Base-by-base conservation (phyloP, 164 flowering plant genomes). In the Kingdonia uniflora region DNA sequence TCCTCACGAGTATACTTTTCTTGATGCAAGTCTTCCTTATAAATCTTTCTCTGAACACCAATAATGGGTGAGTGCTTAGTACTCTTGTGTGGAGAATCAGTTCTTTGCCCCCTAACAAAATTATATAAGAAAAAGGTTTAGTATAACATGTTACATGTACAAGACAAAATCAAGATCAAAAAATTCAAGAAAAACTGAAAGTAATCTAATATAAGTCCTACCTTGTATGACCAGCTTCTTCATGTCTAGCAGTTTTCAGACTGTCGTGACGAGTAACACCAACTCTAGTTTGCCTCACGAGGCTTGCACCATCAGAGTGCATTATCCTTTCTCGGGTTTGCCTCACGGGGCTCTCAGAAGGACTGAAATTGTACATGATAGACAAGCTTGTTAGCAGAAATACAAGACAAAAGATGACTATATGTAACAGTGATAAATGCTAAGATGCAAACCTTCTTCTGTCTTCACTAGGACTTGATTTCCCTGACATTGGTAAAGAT, bases 401-500 rank as follows among this genome's bases (percentile, higher is more conserved):
- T 29, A 29, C 8, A n/a, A n/a, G n/a, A n/a, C n/a, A n/a, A n/a
- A n/a, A n/a, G n/a, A n/a, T n/a, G n/a, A n/a, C n/a, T n/a, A n/a
- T 29, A 29, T 8, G 35, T 29, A 29, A 29, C 4, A 29, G 8
- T 21, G 11, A 47, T 7, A 20, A 47, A 2, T 47, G 12, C 14
- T 20, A 22, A 21, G n/a, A 47, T 53, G 25, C 66, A 47, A n/a
- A 79, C 84, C 86, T 74, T 68, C 64, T 57, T 68, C 65, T 57
- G 19, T 76, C 74, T 59, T 67, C 72, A 68, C 65, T 66, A 41
- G 59, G 56, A 65, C 51, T 66, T 44, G 47, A 49, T 43, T 49
- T 71, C 62, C 64, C 65, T n/a, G 21, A 29, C 20, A 6, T 41
- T 16, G 65, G 59, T 43, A 84, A 74, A 58, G 76, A 64, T 55